Base-by-base conservation (phyloP, 345 rosid genomes). In the Hypericum androsaemum region DNA sequence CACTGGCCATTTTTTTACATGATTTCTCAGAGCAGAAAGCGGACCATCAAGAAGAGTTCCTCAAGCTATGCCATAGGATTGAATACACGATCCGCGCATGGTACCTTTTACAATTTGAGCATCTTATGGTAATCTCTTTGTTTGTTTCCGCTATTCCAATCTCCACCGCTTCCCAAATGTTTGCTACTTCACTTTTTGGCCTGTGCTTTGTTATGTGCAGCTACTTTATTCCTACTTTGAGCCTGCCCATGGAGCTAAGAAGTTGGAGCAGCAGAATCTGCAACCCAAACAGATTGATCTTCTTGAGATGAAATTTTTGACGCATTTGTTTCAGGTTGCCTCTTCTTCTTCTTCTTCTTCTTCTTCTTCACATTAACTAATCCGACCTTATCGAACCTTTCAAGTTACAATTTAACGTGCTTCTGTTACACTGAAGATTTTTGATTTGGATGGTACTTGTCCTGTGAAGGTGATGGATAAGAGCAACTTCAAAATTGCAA, bases 81-180 rank as follows among this genome's bases (percentile, higher is more conserved):
- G 96, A 90, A 71, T 90, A 87, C 78, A 87, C 95, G 8, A 80
- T 90, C 59, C 84, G 96, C 66, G 98, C 98, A 48, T 90, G 98
- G 98, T 90, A 84, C 70, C 78, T 77, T 66, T 76, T 90, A 45
- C 98, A 84, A 56, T 90, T 90, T 64, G 96, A 90, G 70, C 92
- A 90, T 72, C 68, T 90, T 71, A 84, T 90, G 98, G 98, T 90
- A 64, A 22, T 22, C 38, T 37, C 11, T 45, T 37, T 22, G 32
- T 2, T 37, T 8, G 0, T 50, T 14, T 12, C 32, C 10, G 4
- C 37, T 36, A 57, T 12, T 22, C 50, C 17, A 12, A 41, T 57
- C n/a, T 1, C 32, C 32, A 22, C 32, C 32, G 6, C 32, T 49
- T 4, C 16, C 49, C 10, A 10, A 41, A 39, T 14, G 11, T 37